A percentile compares a stretch with the other conserved stretches of the same genome.
Conservation (phyloP, 1,284 basidiomycete species). For the Pulveroboletus sp. region DNA sequence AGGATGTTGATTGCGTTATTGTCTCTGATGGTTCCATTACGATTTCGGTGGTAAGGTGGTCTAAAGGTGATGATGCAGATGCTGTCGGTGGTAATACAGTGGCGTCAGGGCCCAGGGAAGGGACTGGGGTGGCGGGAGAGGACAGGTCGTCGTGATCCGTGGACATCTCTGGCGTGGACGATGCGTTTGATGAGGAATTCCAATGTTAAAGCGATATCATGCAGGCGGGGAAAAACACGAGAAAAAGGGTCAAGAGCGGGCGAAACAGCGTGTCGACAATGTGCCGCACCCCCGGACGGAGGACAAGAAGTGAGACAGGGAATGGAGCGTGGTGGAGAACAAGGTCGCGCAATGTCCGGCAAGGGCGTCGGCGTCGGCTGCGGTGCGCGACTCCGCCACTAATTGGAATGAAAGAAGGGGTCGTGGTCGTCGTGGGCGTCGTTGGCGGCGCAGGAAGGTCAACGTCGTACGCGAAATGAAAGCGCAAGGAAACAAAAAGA, state of each 20-base stretch:
- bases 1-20: slow-evolving; percentile 14
- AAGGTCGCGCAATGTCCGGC: slow-evolving; percentile 6
- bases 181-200: slow-evolving; percentile 12
- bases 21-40: slow-evolving; percentile 27
- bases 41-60: slow-evolving; percentile 26
- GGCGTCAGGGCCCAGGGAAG: slow-evolving; percentile 19
- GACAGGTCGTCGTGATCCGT: slow-evolving; percentile 27
- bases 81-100: slow-evolving; percentile 32
- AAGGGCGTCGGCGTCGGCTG: background rate
- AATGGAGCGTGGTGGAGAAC: background rate
- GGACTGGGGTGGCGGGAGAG: slow-evolving; percentile 16
- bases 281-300: slow-evolving; percentile 1
- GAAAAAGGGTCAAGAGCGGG: background rate
- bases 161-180: slow-evolving; percentile 28
- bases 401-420: background rate
- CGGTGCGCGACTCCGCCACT: background rate
- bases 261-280: slow-evolving; percentile 17
- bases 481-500: slow-evolving; percentile 22
- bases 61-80: slow-evolving; percentile 28
- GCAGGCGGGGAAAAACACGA: slow-evolving; percentile 5
- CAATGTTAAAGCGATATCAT: slow-evolving; percentile 25
- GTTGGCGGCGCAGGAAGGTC: slow-evolving; percentile 15
- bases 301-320: slow-evolving; percentile 15
- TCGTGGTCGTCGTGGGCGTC: slow-evolving; percentile 18
- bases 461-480: slow-evolving; percentile 24